Evolutionary conservation across 495 filamentous ascomycete genomes (phyloP).

Genomic region (Immersiella caudata): DNA sequence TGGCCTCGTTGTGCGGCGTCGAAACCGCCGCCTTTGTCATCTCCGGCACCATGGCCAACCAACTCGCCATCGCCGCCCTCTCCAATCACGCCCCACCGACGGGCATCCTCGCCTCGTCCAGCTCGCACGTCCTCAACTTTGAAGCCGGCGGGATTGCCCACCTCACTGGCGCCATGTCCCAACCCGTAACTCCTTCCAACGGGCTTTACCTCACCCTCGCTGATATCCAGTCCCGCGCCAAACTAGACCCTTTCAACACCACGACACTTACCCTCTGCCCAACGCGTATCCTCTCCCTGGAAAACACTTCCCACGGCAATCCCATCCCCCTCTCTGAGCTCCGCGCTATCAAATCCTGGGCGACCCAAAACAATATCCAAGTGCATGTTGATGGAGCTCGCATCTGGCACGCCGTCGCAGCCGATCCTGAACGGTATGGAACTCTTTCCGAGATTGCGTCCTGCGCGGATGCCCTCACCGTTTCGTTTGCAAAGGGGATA

Average conservation of each 20-base stretch:
- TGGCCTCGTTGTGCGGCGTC: constrained; percentile 64
- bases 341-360: constrained; percentile 64
- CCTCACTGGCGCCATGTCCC: constrained; percentile 58
- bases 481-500: constrained; percentile 82
- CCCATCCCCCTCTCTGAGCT: constrained; percentile 71
- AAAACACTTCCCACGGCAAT: constrained; percentile 75
- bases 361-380: constrained; percentile 61
- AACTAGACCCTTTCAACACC: constrained; percentile 30
- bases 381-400: constrained; percentile 80
- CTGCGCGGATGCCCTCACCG: constrained; percentile 70
- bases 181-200: constrained; percentile 61
- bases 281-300: constrained; percentile 71
- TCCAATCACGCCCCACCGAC: constrained; percentile 63
- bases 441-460: constrained; percentile 64
- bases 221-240: constrained; percentile 58
- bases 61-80: constrained; percentile 64
- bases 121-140: constrained; percentile 62
- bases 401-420: constrained; percentile 70
- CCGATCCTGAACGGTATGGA: constrained; percentile 47
- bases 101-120: constrained; percentile 63
- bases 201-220: constrained; percentile 69
- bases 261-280: constrained; percentile 56
- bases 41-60: constrained; percentile 85
- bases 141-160: constrained; percentile 63
- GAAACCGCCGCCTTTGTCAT: constrained; percentile 70